Percentiles rank a stretch among this genome's conserved stretches.
Evolutionary conservation across 306 rosid genomes (phyloP).

Genomic region (Cercis canadensis): DNA sequence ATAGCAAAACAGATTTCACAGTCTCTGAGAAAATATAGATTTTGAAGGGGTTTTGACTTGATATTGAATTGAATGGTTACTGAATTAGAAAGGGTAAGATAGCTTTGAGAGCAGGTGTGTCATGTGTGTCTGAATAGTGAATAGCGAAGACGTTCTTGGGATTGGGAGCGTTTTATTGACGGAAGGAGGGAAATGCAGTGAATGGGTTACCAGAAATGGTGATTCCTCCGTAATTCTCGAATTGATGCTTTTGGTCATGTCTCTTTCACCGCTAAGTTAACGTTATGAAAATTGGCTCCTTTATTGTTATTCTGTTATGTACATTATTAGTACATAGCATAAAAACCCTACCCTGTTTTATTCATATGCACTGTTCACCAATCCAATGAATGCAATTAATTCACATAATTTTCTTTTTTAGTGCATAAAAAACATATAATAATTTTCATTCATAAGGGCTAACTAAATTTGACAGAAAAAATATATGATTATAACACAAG

Average conservation of each 20-base stretch:
- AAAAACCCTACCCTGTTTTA: too few species aligned
- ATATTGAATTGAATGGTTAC: background rate
- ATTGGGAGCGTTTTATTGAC: background rate
- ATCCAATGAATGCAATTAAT: too few species aligned
- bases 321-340: too few species aligned
- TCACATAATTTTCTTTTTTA: too few species aligned
- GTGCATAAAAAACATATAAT: too few species aligned
- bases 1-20: background rate
- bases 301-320: too few species aligned
- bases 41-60: background rate
- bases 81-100: too few species aligned
- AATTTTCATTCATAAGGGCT: too few species aligned
- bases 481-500: too few species aligned
- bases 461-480: too few species aligned
- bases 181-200: background rate
- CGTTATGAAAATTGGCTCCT: background rate
- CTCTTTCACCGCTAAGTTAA: background rate
- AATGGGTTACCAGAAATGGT: conserved; percentile 33
- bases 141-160: conserved; percentile 24
- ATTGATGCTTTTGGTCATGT: conserved; percentile 21
- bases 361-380: too few species aligned
- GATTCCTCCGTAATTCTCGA: conserved; percentile 20
- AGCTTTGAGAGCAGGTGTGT: too few species aligned
- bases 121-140: conserved; percentile 8
- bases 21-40: background rate